Conservation (phyloP, 805 yeast genomes). For the Spathaspora boniae region DNA sequence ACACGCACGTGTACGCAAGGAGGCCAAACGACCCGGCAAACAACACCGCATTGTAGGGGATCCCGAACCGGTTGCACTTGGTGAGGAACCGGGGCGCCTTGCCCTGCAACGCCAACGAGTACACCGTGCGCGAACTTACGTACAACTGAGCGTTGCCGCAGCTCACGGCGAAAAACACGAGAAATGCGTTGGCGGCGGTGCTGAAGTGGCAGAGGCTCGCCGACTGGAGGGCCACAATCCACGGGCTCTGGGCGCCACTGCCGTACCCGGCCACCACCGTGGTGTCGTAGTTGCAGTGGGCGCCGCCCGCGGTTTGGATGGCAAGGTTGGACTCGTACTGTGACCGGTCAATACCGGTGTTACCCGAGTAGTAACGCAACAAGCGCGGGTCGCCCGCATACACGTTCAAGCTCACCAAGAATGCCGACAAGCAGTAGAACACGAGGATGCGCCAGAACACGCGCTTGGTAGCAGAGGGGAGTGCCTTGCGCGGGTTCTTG, state of each 20-base stretch:
- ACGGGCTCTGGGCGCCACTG: conserved; percentile 43
- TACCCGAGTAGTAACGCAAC: conserved; percentile 48
- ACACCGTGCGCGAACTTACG: conserved; percentile 40
- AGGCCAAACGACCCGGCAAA: conserved; percentile 60
- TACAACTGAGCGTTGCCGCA: conserved; percentile 45
- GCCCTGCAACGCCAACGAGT: conserved; percentile 44
- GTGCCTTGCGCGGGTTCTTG: conserved; percentile 70
- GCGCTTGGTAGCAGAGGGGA: conserved; percentile 73
- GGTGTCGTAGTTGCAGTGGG: conserved; percentile 23
- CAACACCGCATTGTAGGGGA: conserved; percentile 69
- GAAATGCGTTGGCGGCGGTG: conserved; percentile 40
- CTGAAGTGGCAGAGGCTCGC: conserved; percentile 34
- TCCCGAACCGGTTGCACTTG: conserved; percentile 60
- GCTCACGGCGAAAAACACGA: conserved; percentile 44
- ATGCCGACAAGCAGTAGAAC: conserved; percentile 63
- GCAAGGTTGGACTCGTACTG: conserved; percentile 26
- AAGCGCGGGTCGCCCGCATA: conserved; percentile 78
- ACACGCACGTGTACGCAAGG: conserved; percentile 58
- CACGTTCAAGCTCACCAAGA: conserved; percentile 66
- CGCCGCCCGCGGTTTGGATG: conserved; percentile 33
- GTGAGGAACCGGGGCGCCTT: conserved; percentile 61
- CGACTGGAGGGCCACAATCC: conserved; percentile 43
- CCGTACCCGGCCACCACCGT: conserved; percentile 31
- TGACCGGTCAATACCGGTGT: conserved; percentile 31
- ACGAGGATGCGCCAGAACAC: conserved; percentile 69